Evolutionary conservation across 371 early-diverging fungal species (phyloP).

Genomic region (Chytridiales sp.): DNA sequence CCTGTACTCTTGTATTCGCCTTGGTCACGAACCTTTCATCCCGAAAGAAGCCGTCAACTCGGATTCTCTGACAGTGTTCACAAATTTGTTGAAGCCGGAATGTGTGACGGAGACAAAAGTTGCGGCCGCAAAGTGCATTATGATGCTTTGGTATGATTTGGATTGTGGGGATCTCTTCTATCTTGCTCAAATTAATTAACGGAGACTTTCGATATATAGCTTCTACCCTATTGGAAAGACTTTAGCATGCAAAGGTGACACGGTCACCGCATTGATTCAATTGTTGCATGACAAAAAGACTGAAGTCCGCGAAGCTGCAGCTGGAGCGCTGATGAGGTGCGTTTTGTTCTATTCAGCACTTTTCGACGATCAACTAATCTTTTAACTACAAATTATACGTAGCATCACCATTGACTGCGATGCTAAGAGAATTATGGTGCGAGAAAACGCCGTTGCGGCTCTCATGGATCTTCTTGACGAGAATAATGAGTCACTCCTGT

Average conservation of each 20-base stretch:
- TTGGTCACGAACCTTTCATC: conserved; percentile 32
- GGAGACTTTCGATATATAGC: conserved; percentile 20
- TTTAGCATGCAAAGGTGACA: conserved; percentile 35
- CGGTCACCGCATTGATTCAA: conserved; percentile 37
- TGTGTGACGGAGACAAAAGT: conserved; percentile 43
- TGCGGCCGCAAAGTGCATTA: conserved; percentile 44
- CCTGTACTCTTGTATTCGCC: conserved; percentile 43
- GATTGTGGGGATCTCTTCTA: too few species aligned
- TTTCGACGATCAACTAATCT: background rate
- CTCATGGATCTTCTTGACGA: conserved; percentile 49
- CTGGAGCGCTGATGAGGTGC: conserved; percentile 52
- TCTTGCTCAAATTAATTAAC: background rate
- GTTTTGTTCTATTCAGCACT: background rate
- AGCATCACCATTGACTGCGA: conserved; percentile 52
- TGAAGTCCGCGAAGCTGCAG: conserved; percentile 49
- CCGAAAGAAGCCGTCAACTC: conserved; percentile 37
- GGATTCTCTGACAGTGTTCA: conserved; percentile 43
- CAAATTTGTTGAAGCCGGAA: conserved; percentile 33
- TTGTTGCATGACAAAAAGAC: conserved; percentile 41
- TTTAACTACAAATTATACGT: background rate
- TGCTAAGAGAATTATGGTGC: conserved; percentile 47
- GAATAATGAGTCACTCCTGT: conserved; percentile 37
- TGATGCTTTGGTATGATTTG: conserved; percentile 43
- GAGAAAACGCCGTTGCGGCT: conserved; percentile 40
- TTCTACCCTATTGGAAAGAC: conserved; percentile 45